phyloP scores from a whole-genome alignment of 306 rosid species.

The Styphnolobium japonicum region DNA sequence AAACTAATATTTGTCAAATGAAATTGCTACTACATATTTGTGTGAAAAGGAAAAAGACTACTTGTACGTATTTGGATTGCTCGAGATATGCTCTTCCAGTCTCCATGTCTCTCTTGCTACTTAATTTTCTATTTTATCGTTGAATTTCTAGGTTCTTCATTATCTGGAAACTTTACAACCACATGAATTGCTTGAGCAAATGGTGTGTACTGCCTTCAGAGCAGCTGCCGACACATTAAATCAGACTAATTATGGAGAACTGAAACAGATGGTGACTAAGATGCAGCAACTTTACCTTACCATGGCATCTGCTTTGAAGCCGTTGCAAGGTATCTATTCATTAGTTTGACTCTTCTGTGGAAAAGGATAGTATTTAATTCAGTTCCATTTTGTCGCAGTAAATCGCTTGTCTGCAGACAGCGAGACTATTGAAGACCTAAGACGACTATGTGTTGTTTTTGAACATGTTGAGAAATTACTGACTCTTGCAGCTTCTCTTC shows the following conservation, averaged over 20 bases:
- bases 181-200: slow-evolving; percentile 89
- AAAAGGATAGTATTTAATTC: slow-evolving; percentile 8
- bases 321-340: slow-evolving; percentile 62
- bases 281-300: slow-evolving; percentile 80
- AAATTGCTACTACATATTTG: not conserved
- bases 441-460: slow-evolving; percentile 60
- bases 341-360: not conserved
- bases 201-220: slow-evolving; percentile 84
- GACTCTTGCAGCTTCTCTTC: slow-evolving; percentile 80
- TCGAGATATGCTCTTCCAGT: slow-evolving; percentile 8
- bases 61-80: slow-evolving; percentile 13
- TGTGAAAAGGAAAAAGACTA: slow-evolving; percentile 1
- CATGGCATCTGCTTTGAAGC: slow-evolving; percentile 63
- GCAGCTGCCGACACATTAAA: slow-evolving; percentile 74
- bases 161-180: slow-evolving; percentile 85
- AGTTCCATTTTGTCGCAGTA: slow-evolving; percentile 50
- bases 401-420: slow-evolving; percentile 63
- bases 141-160: slow-evolving; percentile 70
- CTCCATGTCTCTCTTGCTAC: slow-evolving; percentile 3
- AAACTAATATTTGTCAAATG: slow-evolving; percentile 20
- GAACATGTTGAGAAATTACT: slow-evolving; percentile 82
- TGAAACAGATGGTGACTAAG: slow-evolving; percentile 71
- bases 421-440: slow-evolving; percentile 69
- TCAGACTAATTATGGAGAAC: slow-evolving; percentile 73
- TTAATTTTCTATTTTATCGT: slow-evolving; percentile 12